Evolutionary conservation across 805 yeast species (phyloP), one percentile per base, ranked within the genome.

Genomic region (Candida berthetii): DNA sequence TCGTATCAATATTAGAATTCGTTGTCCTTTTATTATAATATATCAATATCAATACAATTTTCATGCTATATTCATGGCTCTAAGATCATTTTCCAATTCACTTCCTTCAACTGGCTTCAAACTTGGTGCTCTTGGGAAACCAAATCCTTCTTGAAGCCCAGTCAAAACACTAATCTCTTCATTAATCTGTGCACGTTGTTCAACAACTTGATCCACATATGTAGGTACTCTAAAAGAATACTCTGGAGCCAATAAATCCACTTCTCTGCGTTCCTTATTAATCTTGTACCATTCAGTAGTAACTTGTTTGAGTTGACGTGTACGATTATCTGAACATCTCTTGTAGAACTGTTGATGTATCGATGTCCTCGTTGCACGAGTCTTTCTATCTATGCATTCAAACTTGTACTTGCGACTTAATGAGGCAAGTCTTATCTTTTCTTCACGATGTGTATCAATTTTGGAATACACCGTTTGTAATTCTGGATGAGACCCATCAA

Each of bases 401-500:
- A 87, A 65, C 53, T 80, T 82, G 62, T 88, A 89, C 48, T 73
- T 71, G 46, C 79, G 80, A 35, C 66, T 64, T 42, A 64, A 60
- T 37, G 68, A 62, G 1, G 79, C 76, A 36, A 73, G 64, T 24
- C 58, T 68, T 20, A 89, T 65, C 58, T 81, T 83, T 44, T 79
- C 80, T 48, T 87, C 87, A 49, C 88, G 80, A 49, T 83, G 80
- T 35, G 77, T 75, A 44, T 83, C 85, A 39, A 93, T 79, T 60
- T 80, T 78, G 51, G 73, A 74, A 58, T 84, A 78, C 41, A 85
- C 83, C 37, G 76, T 72, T 31, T 85, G 74, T 41, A 91, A 72
- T 52, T 90, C 96, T 0, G 98, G 98, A 61, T 93, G 99, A 17
- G 88, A 76, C 11, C 96, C 96, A 47, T 82, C 83, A 28, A 82